These are phyloP conservation scores for Glycine tomentella DNA, from an alignment of 306 rosid species.

Conservation along the genomic window DNA sequence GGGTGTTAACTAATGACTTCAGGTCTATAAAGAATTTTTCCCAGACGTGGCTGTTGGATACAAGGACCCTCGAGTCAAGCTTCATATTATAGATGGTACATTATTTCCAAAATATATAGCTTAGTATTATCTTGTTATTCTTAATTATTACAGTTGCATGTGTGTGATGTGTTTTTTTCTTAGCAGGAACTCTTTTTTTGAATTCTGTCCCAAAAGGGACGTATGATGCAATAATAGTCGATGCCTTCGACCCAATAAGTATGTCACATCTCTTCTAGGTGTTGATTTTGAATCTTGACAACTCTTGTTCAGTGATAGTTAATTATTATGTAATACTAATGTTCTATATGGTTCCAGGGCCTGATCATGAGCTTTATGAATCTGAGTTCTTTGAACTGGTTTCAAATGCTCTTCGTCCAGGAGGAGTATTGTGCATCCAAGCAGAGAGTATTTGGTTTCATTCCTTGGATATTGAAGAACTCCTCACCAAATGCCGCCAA, in stretches of 20 bases:
- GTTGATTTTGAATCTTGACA: background rate
- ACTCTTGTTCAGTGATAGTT: background rate
- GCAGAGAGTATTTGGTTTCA: constrained; percentile 77
- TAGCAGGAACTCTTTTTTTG: constrained; percentile 58
- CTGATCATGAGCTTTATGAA: constrained; percentile 61
- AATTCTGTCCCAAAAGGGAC: constrained; percentile 54
- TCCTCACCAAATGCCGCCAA: constrained; percentile 50
- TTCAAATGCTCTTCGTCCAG: constrained; percentile 60
- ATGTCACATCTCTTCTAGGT: background rate
- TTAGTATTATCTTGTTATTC: background rate
- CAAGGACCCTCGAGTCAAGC: constrained; percentile 65
- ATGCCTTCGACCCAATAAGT: constrained; percentile 76
- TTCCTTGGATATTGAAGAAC: constrained; percentile 49
- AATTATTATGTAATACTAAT: background rate
- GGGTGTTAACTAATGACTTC: background rate
- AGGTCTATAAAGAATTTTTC: constrained; percentile 73
- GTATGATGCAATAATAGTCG: constrained; percentile 77
- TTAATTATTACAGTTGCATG: too few relatives aligned
- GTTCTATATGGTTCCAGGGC: constrained; percentile 47
- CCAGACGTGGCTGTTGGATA: constrained; percentile 75
- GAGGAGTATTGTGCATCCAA: constrained; percentile 71
- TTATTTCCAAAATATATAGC: too few relatives aligned
- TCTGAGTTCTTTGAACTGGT: constrained; percentile 56
- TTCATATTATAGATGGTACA: constrained; percentile 65
- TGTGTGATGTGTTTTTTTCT: background rate